Conservation (phyloP, 768 basidiomycete species). For the Pulveroboletus frians region DNA sequence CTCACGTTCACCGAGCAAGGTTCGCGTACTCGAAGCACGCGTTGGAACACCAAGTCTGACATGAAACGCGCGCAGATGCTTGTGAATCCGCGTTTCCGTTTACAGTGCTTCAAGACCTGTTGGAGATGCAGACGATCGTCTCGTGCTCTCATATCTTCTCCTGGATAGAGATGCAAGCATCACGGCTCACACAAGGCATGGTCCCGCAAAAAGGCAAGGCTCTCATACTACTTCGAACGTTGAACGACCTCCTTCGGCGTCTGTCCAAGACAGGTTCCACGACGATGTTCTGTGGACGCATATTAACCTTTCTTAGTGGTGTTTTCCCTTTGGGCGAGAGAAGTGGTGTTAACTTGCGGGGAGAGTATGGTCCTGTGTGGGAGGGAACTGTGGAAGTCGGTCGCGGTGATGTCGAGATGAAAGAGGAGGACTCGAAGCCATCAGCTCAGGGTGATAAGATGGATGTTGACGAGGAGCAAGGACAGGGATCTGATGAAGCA, state of each 20-base stretch:
- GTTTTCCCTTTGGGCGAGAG: conserved; percentile 86
- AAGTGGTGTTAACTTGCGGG: conserved; percentile 87
- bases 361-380: conserved; percentile 80
- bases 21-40: conserved; percentile 29
- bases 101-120: conserved; percentile 68
- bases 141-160: conserved; percentile 86
- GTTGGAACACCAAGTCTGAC: conserved; percentile 1
- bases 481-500: conserved; percentile 10
- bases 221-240: conserved; percentile 72
- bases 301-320: conserved; percentile 78
- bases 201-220: conserved; percentile 86
- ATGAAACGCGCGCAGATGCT: conserved; percentile 46
- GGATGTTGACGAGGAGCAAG: conserved; percentile 52
- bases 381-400: conserved; percentile 50
- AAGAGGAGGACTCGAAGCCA: conserved; percentile 28
- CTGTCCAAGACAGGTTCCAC: conserved; percentile 83
- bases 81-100: conserved; percentile 74
- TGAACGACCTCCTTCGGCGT: conserved; percentile 83
- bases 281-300: conserved; percentile 84
- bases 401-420: conserved; percentile 32
- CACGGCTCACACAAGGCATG: conserved; percentile 70
- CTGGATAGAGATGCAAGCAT: conserved; percentile 75
- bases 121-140: conserved; percentile 79
- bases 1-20: conserved; percentile 76
- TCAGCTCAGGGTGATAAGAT: conserved; percentile 45